Evolutionary conservation across 192 early-diverging fungal species (phyloP).

Genomic region (Nowakowskiella sp.): DNA sequence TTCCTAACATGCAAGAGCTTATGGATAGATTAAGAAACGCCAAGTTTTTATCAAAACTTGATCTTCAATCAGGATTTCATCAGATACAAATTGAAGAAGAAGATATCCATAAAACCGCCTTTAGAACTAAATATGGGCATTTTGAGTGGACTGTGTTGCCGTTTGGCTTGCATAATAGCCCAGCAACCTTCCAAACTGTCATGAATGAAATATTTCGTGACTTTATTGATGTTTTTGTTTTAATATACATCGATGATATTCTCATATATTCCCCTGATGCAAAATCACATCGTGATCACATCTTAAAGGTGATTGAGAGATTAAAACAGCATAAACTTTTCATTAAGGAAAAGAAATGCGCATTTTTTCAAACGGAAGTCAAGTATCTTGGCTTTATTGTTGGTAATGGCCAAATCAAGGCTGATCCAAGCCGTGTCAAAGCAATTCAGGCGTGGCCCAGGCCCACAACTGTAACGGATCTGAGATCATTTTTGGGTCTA

Average conservation of each 20-base stretch:
- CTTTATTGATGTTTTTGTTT: not conserved
- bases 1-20: conserved; percentile 41
- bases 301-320: not conserved
- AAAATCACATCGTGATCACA: not conserved
- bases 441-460: not conserved
- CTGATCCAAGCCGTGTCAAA: no score
- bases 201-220: conserved; percentile 40
- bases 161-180: conserved; percentile 53
- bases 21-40: conserved; percentile 23
- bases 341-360: no score
- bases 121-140: conserved; percentile 24
- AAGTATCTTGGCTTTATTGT: not conserved
- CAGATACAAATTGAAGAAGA: conserved; percentile 9
- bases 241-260: not conserved
- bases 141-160: conserved; percentile 54
- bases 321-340: no score
- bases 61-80: conserved; percentile 13
- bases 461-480: not conserved
- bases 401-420: not conserved
- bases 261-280: not conserved
- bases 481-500: not conserved
- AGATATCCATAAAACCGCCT: conserved; percentile 23
- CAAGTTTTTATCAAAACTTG: conserved; percentile 30
- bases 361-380: no score
- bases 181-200: conserved; percentile 43